Evolutionary conservation across 805 yeast species (phyloP).

Genomic region (Saturnispora serradocipensis): DNA sequence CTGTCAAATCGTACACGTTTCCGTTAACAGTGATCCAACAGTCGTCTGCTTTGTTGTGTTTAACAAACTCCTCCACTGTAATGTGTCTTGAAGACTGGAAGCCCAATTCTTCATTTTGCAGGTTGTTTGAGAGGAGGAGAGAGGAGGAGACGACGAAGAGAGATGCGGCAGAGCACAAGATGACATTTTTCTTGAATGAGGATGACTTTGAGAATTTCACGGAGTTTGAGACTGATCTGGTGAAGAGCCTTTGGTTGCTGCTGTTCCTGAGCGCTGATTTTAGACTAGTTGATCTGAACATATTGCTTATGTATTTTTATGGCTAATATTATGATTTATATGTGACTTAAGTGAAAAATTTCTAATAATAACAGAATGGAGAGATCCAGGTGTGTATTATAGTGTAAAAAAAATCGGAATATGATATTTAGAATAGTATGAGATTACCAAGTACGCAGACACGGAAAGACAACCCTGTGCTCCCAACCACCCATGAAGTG

Average conservation of each 20-base stretch:
- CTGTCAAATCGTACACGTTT: slow-evolving; percentile 72
- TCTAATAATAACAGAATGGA: not conserved
- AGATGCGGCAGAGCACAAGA: not conserved
- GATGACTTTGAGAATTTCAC: not conserved
- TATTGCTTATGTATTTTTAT: not conserved
- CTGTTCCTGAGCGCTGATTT: not conserved
- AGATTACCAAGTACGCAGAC: not conserved
- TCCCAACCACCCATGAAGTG: too few relatives aligned
- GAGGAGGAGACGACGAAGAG: not conserved
- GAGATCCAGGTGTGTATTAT: not conserved
- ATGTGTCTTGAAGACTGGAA: slow-evolving; percentile 6
- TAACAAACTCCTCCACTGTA: slow-evolving; percentile 32
- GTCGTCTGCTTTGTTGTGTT: slow-evolving; percentile 50
- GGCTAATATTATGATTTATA: too few relatives aligned
- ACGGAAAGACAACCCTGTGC: not conserved
- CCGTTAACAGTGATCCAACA: slow-evolving; percentile 84
- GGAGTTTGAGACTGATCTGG: not conserved
- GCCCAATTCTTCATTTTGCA: slow-evolving; percentile 6
- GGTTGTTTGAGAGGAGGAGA: too few relatives aligned
- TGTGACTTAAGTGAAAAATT: not conserved
- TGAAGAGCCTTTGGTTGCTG: not conserved
- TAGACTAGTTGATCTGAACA: not conserved
- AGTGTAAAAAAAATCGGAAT: not conserved
- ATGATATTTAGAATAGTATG: not conserved
- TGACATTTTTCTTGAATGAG: not conserved